Evolutionary conservation across 148 eudicot genomes (phyloP).

Genomic region (Persicaria tinctoria): DNA sequence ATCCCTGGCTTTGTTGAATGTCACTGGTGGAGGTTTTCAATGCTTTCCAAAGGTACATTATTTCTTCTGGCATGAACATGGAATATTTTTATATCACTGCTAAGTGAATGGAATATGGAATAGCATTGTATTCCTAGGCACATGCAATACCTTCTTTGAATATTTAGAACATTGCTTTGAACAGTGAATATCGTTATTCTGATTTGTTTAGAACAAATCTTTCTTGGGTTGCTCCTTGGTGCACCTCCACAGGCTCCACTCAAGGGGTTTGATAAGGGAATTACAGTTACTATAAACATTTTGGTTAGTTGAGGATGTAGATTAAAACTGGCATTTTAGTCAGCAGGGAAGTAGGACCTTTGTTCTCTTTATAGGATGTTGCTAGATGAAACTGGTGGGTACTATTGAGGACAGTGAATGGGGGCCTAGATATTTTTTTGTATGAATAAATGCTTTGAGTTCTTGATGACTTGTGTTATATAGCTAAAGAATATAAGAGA

Average conservation of each 20-base stretch:
- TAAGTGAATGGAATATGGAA: not conserved
- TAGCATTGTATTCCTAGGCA: slow-evolving; percentile 2
- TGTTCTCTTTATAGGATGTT: not conserved
- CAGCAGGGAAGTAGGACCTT: not conserved
- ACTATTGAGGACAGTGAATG: not conserved
- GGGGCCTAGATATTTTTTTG: not conserved
- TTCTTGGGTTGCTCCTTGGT: not conserved
- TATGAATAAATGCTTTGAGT: not conserved
- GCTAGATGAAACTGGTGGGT: not conserved
- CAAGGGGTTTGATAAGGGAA: not conserved
- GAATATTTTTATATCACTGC: not conserved
- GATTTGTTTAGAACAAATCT: not conserved
- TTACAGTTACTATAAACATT: not conserved
- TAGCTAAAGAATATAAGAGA: not conserved
- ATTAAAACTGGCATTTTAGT: not conserved
- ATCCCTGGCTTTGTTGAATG: slow-evolving; percentile 84
- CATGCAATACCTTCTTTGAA: not conserved
- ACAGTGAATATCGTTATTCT: not conserved
- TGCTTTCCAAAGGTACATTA: slow-evolving; percentile 78
- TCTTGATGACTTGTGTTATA: not conserved
- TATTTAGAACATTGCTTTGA: not conserved
- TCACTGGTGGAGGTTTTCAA: slow-evolving; percentile 95
- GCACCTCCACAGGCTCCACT: not conserved
- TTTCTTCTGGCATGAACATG: not conserved
- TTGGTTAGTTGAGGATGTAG: no score